phyloP scores from a whole-genome alignment of 2,329 filamentous ascomycete species.

The Fusarium setosum region DNA sequence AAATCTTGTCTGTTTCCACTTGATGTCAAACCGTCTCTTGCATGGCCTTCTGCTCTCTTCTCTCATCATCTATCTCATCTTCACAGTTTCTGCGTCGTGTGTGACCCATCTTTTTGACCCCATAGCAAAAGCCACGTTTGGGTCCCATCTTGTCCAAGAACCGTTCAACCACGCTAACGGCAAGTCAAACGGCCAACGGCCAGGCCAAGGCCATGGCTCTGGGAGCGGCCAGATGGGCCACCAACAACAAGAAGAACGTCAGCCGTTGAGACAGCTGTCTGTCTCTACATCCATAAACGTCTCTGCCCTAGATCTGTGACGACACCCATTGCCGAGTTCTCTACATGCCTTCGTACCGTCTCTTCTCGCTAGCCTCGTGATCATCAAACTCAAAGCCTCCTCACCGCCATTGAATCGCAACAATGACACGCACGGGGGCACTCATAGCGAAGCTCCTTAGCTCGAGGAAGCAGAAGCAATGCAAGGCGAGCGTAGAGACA shows the following conservation, averaged over 20 bases:
- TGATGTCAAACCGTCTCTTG: conserved; percentile 14
- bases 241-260: neutral
- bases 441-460: conserved; percentile 8
- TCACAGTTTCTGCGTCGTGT: neutral
- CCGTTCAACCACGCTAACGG: conserved; percentile 2
- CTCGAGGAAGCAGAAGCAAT: conserved; percentile 7
- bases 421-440: neutral
- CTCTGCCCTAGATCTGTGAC: neutral
- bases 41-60: conserved; percentile 18
- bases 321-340: too few species aligned
- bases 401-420: conserved; percentile 28
- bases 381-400: conserved; percentile 10
- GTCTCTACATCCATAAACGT: neutral
- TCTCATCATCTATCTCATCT: conserved; percentile 16
- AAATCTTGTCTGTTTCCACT: conserved; percentile 27
- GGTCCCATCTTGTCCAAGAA: neutral
- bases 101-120: too few species aligned
- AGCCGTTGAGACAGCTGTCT: neutral
- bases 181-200: conserved; percentile 8
- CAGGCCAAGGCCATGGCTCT: conserved; percentile 2
- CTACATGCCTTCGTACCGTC: conserved; percentile 13
- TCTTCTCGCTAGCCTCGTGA: conserved; percentile 9
- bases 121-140: neutral
- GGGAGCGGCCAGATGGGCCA: neutral
- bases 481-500: conserved; percentile 4